A percentile compares a stretch with the other conserved stretches of the same genome.
phyloP scores from a whole-genome alignment of 2,329 filamentous ascomycete species.

The Didymella segeticola region DNA sequence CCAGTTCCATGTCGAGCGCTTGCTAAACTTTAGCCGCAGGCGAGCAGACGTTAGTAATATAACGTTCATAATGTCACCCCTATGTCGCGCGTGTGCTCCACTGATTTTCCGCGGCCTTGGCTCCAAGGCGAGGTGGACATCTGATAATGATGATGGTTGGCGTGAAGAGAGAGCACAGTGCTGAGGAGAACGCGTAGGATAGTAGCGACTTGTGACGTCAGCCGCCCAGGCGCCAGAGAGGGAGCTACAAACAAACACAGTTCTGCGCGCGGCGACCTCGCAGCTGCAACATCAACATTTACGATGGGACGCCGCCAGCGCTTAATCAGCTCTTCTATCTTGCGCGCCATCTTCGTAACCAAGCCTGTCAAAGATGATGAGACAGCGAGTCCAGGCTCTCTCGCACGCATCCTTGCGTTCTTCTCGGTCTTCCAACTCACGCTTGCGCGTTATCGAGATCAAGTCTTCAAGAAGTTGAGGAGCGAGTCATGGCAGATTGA shows the following conservation, averaged over 20 bases:
- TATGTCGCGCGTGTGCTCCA: background rate
- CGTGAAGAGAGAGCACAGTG: background rate
- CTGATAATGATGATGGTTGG: background rate
- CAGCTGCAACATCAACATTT: constrained; percentile 1
- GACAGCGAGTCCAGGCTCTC: constrained; percentile 34
- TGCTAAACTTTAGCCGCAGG: constrained; percentile 16
- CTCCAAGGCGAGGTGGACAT: background rate
- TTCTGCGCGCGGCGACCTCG: background rate
- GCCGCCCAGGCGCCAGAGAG: background rate
- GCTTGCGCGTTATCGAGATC: constrained; percentile 55
- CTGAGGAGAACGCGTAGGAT: constrained; percentile 1
- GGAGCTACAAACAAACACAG: constrained; percentile 3
- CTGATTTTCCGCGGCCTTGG: constrained; percentile 3
- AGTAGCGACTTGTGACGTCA: constrained; percentile 16
- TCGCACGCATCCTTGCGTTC: constrained; percentile 59
- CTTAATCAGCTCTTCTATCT: constrained; percentile 47
- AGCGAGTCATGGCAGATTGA: constrained; percentile 60
- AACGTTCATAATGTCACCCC: background rate
- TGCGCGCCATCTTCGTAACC: constrained; percentile 44
- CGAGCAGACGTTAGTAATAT: background rate
- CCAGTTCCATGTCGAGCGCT: constrained; percentile 10
- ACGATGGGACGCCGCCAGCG: constrained; percentile 47
- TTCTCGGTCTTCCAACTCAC: constrained; percentile 61
- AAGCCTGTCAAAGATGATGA: constrained; percentile 25
- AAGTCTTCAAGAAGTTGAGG: constrained; percentile 60